Evolutionary conservation across 495 filamentous ascomycete species (phyloP), one percentile per base, ranked within the genome.

Genomic region (Margaritispora aquatica): DNA sequence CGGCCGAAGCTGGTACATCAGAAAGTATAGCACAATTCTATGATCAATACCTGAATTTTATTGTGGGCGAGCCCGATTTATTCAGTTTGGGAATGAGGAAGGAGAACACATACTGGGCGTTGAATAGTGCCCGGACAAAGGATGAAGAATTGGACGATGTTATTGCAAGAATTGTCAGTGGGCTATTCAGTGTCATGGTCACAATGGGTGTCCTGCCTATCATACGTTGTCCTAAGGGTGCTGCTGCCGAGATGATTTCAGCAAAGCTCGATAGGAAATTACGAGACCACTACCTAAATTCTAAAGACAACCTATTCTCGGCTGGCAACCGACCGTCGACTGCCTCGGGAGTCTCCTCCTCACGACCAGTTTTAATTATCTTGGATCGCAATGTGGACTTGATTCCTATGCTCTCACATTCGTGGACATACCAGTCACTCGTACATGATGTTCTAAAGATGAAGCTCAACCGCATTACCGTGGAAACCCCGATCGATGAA

Each of bases 321-420:
- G 74, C 78, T 46, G 55, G 54, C 19, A 64, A 64, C 53, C 69
- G 79, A 19, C 72, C 79, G 1, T 81, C 86, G 1, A 68, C 78
- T 22, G 59, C 74, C 8, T 62, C 74, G 19, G 71, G 76, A 17
- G 84, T 88, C 1, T 80, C 87, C 1, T 82, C 83, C 2, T 86
- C 89, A 21, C 77, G 92, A 26, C 92, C 92, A 0, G 89, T 96
- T 0, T 80, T 97, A 54, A 80, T 97, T 58, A 85, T 97, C 52
- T 85, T 96, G 47, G 94, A 97, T 73, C 88, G 94, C 59, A 97
- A 95, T 61, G 86, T 99, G 22, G 94, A 99, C 72, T 71, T 97
- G 34, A 90, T 96, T 58, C 92, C 95, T n/a, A 97, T 97, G 95
- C 80, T 97, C 1, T 96, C 92, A 22, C 94, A 99, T 73, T 96